These are phyloP conservation scores for Paxillus rubicundulus DNA, from an alignment of 768 basidiomycete genomes.

Conservation along the genomic window DNA sequence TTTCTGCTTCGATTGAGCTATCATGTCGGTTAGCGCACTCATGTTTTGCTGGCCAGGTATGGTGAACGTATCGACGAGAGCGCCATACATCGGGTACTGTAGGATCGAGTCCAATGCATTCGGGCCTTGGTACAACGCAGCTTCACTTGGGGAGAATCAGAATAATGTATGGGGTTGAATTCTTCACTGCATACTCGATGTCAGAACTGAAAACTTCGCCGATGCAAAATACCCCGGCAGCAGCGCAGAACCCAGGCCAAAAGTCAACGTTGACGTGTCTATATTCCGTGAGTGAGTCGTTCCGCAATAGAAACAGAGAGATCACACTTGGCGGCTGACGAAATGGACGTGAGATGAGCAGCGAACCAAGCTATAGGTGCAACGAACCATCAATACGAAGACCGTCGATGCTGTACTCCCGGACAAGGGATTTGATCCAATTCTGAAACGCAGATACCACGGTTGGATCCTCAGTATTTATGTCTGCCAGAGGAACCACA, in stretches of 20 bases:
- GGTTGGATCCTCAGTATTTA: conserved; percentile 68
- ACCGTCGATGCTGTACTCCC: conserved; percentile 78
- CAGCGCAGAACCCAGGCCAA: conserved; percentile 71
- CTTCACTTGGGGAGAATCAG: conserved; percentile 41
- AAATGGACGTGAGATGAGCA: background rate
- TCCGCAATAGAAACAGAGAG: background rate
- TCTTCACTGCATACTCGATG: conserved; percentile 39
- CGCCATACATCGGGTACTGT: conserved; percentile 68
- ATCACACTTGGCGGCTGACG: conserved; percentile 34
- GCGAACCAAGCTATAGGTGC: background rate
- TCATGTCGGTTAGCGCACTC: conserved; percentile 49
- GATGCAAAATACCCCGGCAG: conserved; percentile 83
- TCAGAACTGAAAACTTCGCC: conserved; percentile 71
- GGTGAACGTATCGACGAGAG: conserved; percentile 61
- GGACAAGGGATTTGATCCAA: conserved; percentile 69
- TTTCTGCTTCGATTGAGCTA: conserved; percentile 50
- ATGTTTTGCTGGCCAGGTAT: conserved; percentile 69
- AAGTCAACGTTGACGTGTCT: conserved; percentile 71
- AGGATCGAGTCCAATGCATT: conserved; percentile 65
- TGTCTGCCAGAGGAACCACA: conserved; percentile 70
- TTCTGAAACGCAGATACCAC: conserved; percentile 61
- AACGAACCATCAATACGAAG: conserved; percentile 72
- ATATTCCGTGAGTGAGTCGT: conserved; percentile 9
- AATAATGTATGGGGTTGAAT: background rate
- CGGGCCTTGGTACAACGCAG: conserved; percentile 60